Base-by-base conservation (phyloP, 768 basidiomycete species). In the Crepidotus variabilis region DNA sequence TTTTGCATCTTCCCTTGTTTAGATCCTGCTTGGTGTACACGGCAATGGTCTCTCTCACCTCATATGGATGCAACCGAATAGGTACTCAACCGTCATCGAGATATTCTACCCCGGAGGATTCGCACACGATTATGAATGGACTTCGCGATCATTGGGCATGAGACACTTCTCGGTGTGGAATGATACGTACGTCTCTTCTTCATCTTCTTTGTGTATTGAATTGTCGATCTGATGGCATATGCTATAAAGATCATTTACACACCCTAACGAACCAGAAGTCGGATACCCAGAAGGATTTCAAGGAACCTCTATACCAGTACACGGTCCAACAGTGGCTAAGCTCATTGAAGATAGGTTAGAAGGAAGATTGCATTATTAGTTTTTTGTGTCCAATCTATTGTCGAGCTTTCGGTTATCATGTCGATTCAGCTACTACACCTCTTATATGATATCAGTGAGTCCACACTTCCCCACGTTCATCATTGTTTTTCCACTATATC, bases 51-150 rank as follows among this genome's bases (percentile, higher is more conserved):
- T 92, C 0, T 86, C 87, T 23, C 89, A 91, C 63, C 74, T 90
- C 13, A 77, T 92, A 52, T 79, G 86, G 72, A 90, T 92, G 88
- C 82, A 86, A 21, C 76, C 78, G 6, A 86, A 84, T 5, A 81
- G 81, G 0, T 69, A 82, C 23, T 82, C 87, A 8, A 80, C 87
- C n/a, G 88, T 92, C 9, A 85, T 92, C 59, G 90, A 92, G 70
- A 79, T 92, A n/a, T 88, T 92, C 70, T 85, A 77, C 63, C 88
- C 87, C 0, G 76, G 71, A 1, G 89, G 88, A 1, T 91, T 88
- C 65, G 83, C 89, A 46, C 83, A 85, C 60, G 90, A 91, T 64
- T 91, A 91, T 67, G 83, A 90, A 64, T 92, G 88, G 83, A 92
- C 90, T 0, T 60, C 84, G 3, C 68, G 78, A 32, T 81, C 87